Base-by-base conservation (phyloP, 331 rosid genomes). In the Quercus tomentella region DNA sequence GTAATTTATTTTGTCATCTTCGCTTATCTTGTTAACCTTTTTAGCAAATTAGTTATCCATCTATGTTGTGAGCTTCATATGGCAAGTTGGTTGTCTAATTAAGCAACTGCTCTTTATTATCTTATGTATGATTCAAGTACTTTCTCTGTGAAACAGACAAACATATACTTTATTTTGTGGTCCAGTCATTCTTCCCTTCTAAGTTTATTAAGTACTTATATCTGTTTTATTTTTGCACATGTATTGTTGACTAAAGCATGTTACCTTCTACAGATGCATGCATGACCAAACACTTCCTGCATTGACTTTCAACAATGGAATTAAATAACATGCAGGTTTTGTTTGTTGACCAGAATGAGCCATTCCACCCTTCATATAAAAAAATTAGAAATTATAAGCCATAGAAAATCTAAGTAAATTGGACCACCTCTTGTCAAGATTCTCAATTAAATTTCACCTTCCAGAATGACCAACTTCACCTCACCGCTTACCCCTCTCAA, bases 161-260 rank as follows among this genome's bases (percentile, higher is more conserved):
- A 67, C 26, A n/a, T 7, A 20, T 33, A 10, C 18, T 49, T 54
- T 21, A 73, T 81, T 26, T 79, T 51, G 62, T 28, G 72, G 76
- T 70, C 80, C 11, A 57, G 16, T 63, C 63, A 21, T 23, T 57
- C 60, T 45, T 84, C 82, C 72, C 68, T 77, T 63, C 70, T 75
- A 57, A 72, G 77, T 63, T 83, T 68, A 60, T 57, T 72, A 62
- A 52, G 80, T 74, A 57, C 77, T 74, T 79, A 68, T 78, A 67
- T 58, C 67, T 63, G 76, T 78, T 76, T 83, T 77, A 74, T 85
- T 75, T 82, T 79, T 43, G 89, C 94, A 89, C 97, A 89, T 87
- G 97, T 85, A 83, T 33, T 76, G 97, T 86, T 89, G 93, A 85
- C 87, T 73, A 84, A 70, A 80, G 89, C 98, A 92, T 91, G 97